These are phyloP conservation scores for Cyberlindnera meyerae DNA, from an alignment of 805 yeast genomes.

Conservation along the genomic window DNA sequence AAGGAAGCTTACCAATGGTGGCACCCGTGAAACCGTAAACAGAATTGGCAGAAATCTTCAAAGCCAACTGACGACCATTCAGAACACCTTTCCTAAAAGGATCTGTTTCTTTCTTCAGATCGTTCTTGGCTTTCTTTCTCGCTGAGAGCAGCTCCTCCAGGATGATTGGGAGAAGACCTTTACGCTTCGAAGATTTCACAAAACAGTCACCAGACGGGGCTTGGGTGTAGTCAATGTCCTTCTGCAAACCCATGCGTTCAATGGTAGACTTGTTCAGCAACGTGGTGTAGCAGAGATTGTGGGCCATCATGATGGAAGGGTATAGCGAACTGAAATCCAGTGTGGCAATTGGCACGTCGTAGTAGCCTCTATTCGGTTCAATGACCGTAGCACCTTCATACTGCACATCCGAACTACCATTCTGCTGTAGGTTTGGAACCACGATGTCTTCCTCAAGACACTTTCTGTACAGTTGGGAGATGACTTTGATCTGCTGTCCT, in stretches of 20 bases:
- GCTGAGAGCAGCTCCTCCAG: slow-evolving; percentile 84
- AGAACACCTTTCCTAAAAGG: slow-evolving; percentile 91
- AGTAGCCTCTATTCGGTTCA: slow-evolving; percentile 93
- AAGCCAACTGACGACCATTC: slow-evolving; percentile 95
- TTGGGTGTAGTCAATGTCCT: slow-evolving; percentile 71
- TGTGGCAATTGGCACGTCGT: slow-evolving; percentile 96
- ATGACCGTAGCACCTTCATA: slow-evolving; percentile 99
- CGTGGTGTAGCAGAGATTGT: slow-evolving; percentile 93
- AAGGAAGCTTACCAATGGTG: slow-evolving; percentile 93
- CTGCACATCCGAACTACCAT: slow-evolving; percentile 78
- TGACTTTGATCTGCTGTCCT: slow-evolving; percentile 97
- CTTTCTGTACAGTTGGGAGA: slow-evolving; percentile 91
- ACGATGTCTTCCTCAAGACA: slow-evolving; percentile 83
- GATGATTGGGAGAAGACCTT: slow-evolving; percentile 90
- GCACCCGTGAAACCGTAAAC: slow-evolving; percentile 99
- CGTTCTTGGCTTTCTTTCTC: slow-evolving; percentile 88
- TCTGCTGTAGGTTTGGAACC: slow-evolving; percentile 80
- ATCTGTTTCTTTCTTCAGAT: slow-evolving; percentile 86
- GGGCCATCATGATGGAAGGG: slow-evolving; percentile 99
- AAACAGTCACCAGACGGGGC: slow-evolving; percentile 94
- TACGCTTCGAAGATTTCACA: slow-evolving; percentile 61
- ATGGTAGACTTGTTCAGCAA: slow-evolving; percentile 66
- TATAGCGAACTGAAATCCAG: slow-evolving; percentile 95
- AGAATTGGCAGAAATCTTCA: slow-evolving; percentile 95
- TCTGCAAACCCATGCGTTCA: slow-evolving; percentile 54